Base-by-base conservation (phyloP, 495 filamentous ascomycete species). In the Daldinia caldariorum region DNA sequence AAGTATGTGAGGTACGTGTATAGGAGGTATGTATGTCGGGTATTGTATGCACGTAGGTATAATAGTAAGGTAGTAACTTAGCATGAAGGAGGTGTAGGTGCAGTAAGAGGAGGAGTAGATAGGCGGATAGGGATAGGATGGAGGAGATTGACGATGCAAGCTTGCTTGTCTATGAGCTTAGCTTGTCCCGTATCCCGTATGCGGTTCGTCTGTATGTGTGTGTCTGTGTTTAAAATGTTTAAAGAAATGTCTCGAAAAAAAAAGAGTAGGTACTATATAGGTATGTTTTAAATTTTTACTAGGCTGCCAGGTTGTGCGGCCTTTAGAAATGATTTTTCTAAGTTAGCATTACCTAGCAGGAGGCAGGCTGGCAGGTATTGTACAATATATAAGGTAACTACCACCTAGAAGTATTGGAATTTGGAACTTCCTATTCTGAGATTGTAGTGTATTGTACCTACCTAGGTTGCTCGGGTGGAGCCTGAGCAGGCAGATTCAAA, bases 201-300 rank as follows among this genome's bases (percentile, higher is more conserved):
- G 32, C 58, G 54, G 64, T 72, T 67, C 69, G 55, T 26, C 1
- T 26, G 3, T 26, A 26, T 26, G 26, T 26, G 26, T 26, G 26
- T 26, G 3, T 26, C 1, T 26, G 26, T 67, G 59, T n/a, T n/a
- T n/a, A n/a, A n/a, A n/a, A n/a, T 60, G 18, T 47, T 20, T 18
- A 47, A 67, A 61, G n/a, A 67, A 72, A n/a, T 56, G 64, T 63
- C 63, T 71, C 45, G 58, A 64, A 59, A 54, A 60, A 37, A 64
- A 55, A 56, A 63, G n/a, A n/a, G n/a, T n/a, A n/a, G n/a, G n/a
- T n/a, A n/a, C n/a, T n/a, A n/a, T n/a, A n/a, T n/a, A n/a, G n/a
- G n/a, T 37, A 38, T 9, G 47, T 67, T 39, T 26, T 26, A 26
- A 32, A 63, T 49, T 71, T 57, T 59, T 55, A 71, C 49, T 63